phyloP scores from a whole-genome alignment of 2,329 filamentous ascomycete genomes.

The Parascedosporium putredinis region DNA sequence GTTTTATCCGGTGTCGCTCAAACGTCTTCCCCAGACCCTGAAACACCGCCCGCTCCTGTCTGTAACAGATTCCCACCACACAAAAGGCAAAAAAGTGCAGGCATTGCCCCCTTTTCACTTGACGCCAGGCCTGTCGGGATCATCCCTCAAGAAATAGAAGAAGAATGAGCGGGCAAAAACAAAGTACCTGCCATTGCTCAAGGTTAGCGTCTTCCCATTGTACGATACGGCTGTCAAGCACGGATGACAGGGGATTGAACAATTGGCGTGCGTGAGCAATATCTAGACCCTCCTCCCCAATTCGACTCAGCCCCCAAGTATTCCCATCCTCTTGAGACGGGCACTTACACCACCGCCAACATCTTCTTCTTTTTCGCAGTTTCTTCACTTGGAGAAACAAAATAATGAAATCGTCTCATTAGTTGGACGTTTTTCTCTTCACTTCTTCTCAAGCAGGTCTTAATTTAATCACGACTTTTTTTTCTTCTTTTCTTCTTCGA shows the following conservation, averaged over 20 bases:
- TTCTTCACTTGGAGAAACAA: not conserved
- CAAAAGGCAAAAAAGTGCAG: no score
- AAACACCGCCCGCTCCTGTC: not conserved
- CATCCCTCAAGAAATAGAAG: no score
- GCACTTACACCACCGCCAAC: not conserved
- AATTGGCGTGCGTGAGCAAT: no score
- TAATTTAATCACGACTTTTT: no score
- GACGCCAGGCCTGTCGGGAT: no score
- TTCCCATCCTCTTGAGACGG: not conserved
- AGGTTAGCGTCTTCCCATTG: no score
- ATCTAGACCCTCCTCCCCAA: not conserved
- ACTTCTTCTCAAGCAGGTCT: not conserved
- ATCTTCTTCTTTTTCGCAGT: not conserved
- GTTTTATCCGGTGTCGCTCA: constrained; percentile 3
- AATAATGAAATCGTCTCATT: not conserved
- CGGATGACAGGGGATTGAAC: no score
- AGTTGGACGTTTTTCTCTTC: not conserved
- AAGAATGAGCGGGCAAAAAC: no score
- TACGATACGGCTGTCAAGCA: no score
- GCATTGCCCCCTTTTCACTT: not conserved
- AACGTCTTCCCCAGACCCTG: not conserved
- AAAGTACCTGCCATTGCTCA: no score
- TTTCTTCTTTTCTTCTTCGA: not conserved
- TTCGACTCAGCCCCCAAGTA: not conserved
- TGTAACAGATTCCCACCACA: constrained; percentile 3